These are phyloP conservation scores for Eucalyptus coolabah DNA, from an alignment of 345 rosid genomes.

Conservation along the genomic window DNA sequence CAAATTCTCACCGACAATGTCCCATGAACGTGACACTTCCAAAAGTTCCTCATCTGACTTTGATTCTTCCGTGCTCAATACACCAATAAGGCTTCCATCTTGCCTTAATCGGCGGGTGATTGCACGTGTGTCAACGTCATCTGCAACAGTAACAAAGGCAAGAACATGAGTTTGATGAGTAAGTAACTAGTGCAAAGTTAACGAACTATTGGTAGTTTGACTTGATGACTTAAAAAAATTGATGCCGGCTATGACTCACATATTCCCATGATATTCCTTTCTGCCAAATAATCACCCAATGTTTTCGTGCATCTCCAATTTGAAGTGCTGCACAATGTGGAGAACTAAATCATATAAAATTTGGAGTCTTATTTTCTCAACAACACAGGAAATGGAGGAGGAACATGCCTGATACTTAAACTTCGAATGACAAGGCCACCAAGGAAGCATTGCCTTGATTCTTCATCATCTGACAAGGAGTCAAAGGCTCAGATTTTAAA, in stretches of 20 bases:
- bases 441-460: conserved; percentile 75
- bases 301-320: conserved; percentile 81
- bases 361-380: not conserved
- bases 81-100: conserved; percentile 97
- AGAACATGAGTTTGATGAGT: not conserved
- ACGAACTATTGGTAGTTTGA: not conserved
- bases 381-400: not conserved
- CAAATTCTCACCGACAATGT: conserved; percentile 52
- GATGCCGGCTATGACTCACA: conserved; percentile 15
- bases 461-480: conserved; percentile 70
- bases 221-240: not conserved
- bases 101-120: conserved; percentile 89
- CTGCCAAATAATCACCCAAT: conserved; percentile 71
- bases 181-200: not conserved
- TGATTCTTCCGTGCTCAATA: conserved; percentile 72
- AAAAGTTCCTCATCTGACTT: conserved; percentile 74
- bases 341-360: not conserved
- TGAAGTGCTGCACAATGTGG: conserved; percentile 45
- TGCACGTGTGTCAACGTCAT: conserved; percentile 94
- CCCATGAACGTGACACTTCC: conserved; percentile 82
- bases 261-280: conserved; percentile 93
- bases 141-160: conserved; percentile 13
- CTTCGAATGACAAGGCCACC: conserved; percentile 87
- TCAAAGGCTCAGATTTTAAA: not conserved
- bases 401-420: conserved; percentile 49